Base-by-base conservation (phyloP, 768 basidiomycete genomes). In the Tricholoma terreum region DNA sequence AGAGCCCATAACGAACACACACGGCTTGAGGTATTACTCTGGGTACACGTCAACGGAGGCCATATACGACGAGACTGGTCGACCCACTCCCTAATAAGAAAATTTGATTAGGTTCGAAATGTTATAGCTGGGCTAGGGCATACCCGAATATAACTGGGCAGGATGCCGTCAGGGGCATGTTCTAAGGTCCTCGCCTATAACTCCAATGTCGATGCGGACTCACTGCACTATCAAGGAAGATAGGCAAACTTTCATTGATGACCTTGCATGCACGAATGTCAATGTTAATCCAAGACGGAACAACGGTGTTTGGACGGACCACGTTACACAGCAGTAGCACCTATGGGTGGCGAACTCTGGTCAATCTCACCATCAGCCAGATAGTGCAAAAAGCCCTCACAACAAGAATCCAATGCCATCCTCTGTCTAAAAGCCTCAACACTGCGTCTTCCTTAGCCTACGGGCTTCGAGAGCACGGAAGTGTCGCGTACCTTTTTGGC, bases 391-490 rank as follows among this genome's bases (percentile, higher is more conserved):
- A n/a, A n/a, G n/a, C n/a, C n/a, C 79, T 52, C 66, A 93, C 94
- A 51, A 97, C 95, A 9, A 98, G 82, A 11, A 98, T 93, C 96
- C 96, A 94, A 70, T 94, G 92, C 3, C 92, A 81, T 0, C 91
- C 89, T 61, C 77, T 81, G 35, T 76, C 70, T 79, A 87, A 80
- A 12, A 86, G 68, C 8, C 65, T 67, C 33, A 86, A 71, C 17
- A 86, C 85, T 86, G 54, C 1, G 19, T 1, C n/a, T 6, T 8
- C 1, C 30, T 55, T 17, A 55, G 14, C n/a, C n/a, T n/a, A n/a
- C n/a, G n/a, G n/a, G n/a, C n/a, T n/a, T n/a, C n/a, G n/a, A n/a
- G n/a, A 30, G 19, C 14, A 45, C 6, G 12, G 45, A 36, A 30
- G 27, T n/a, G n/a, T n/a, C n/a, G n/a, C 69, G 2, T 50, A 86